phyloP scores from a whole-genome alignment of 1,284 basidiomycete species.

The Tilletia setariae region DNA sequence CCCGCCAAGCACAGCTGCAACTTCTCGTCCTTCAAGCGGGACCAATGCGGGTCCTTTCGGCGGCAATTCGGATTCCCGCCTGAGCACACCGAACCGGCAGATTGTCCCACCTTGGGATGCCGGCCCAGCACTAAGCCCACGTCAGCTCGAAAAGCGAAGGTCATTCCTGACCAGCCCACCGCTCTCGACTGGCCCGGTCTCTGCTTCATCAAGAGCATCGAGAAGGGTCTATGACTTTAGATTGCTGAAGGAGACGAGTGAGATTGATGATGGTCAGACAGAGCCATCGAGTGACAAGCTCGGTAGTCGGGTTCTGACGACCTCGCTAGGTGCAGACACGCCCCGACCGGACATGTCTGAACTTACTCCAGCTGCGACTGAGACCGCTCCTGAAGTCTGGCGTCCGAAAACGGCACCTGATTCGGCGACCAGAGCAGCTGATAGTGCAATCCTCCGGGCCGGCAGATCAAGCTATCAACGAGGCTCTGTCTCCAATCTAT shows the following conservation, averaged over 20 bases:
- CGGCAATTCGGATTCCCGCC: neutral
- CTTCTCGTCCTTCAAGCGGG: neutral
- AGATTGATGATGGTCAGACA: neutral
- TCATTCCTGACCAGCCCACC: slow-evolving; percentile 8
- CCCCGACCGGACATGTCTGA: neutral
- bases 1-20: neutral
- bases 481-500: too few relatives aligned
- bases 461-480: too few relatives aligned
- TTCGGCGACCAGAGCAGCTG: neutral
- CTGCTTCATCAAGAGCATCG: neutral
- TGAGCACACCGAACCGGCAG: neutral
- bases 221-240: slow-evolving; percentile 9
- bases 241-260: slow-evolving; percentile 7
- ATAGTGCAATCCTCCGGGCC: too few relatives aligned
- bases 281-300: neutral
- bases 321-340: neutral
- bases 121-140: neutral
- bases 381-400: neutral
- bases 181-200: neutral
- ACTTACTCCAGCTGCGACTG: neutral
- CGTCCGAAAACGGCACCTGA: slow-evolving; percentile 6
- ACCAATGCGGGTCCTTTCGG: neutral
- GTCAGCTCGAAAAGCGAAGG: neutral
- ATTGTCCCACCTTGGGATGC: neutral
- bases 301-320: neutral